Evolutionary conservation across 2,329 filamentous ascomycete species (phyloP).

Genomic region (Sporothrix inflata): DNA sequence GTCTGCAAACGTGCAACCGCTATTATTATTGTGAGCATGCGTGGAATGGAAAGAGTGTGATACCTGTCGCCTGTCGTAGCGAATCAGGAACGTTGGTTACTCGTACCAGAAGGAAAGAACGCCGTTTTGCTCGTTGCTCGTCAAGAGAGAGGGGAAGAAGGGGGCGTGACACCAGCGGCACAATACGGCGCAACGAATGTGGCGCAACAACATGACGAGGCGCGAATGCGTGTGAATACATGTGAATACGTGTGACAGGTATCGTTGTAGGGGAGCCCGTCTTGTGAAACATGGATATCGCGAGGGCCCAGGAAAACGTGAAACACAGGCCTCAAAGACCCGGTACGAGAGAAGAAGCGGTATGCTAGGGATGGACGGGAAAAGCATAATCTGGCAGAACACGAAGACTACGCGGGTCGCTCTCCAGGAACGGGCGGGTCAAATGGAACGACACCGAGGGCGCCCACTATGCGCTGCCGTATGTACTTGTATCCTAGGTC

Average conservation of each 20-base stretch:
- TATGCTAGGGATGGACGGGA: constrained; percentile 2
- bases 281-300: constrained; percentile 32
- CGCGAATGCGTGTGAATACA: not conserved
- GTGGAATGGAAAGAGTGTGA: constrained; percentile 17
- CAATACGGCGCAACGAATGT: not conserved
- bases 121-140: not conserved
- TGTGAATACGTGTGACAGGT: not conserved
- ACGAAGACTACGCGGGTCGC: not conserved
- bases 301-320: constrained; percentile 17
- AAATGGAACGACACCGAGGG: not conserved
- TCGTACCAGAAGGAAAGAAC: not conserved
- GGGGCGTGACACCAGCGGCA: constrained; percentile 10
- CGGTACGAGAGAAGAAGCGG: constrained; percentile 25
- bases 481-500: too few species aligned
- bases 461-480: too few species aligned
- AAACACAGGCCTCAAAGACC: constrained; percentile 26
- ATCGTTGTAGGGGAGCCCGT: not conserved
- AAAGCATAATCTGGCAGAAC: not conserved
- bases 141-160: not conserved
- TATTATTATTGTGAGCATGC: not conserved
- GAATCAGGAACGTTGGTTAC: not conserved
- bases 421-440: not conserved
- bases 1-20: not conserved
- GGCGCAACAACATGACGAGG: not conserved
- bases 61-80: constrained; percentile 1